These are phyloP conservation scores for Tuber umbilicatum DNA, from an alignment of 495 filamentous ascomycete genomes.

Conservation along the genomic window DNA sequence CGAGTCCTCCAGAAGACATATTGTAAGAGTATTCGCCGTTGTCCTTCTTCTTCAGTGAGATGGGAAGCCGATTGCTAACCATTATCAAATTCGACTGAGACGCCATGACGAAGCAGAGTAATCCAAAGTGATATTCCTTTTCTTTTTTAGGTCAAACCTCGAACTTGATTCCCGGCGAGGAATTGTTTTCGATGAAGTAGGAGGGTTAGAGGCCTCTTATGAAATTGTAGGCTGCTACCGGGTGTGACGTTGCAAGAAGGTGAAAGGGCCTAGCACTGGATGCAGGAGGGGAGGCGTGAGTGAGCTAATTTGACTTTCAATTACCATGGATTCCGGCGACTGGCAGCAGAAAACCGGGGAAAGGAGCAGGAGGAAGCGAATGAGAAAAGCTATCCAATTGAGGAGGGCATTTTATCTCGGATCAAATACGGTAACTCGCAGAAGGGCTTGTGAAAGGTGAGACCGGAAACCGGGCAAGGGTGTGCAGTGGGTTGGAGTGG, in stretches of 20 bases:
- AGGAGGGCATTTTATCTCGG: not conserved
- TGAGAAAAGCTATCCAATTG: not conserved
- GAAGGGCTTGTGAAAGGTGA: not conserved
- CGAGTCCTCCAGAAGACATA: conserved; percentile 91
- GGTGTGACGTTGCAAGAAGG: not conserved
- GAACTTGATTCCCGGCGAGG: not conserved
- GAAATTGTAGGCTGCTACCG: not conserved
- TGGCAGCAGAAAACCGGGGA: not conserved
- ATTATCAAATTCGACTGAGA: conserved; percentile 57
- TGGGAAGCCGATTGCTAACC: conserved; percentile 87
- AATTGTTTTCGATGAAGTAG: not conserved
- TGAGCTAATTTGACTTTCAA: not conserved
- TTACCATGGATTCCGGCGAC: not conserved
- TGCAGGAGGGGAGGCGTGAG: not conserved
- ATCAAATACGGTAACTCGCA: not conserved
- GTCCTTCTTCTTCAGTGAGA: conserved; percentile 86
- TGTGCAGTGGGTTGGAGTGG: not conserved
- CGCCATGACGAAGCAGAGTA: conserved; percentile 13
- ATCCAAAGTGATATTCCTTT: not conserved
- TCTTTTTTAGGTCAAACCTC: not conserved
- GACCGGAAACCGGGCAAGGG: not conserved
- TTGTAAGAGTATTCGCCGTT: conserved; percentile 77
- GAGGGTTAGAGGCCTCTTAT: not conserved
- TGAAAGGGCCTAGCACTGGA: not conserved
- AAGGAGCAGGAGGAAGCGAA: not conserved